Evolutionary conservation across 2,329 filamentous ascomycete species (phyloP).

Genomic region (Trichophyton verrucosum): DNA sequence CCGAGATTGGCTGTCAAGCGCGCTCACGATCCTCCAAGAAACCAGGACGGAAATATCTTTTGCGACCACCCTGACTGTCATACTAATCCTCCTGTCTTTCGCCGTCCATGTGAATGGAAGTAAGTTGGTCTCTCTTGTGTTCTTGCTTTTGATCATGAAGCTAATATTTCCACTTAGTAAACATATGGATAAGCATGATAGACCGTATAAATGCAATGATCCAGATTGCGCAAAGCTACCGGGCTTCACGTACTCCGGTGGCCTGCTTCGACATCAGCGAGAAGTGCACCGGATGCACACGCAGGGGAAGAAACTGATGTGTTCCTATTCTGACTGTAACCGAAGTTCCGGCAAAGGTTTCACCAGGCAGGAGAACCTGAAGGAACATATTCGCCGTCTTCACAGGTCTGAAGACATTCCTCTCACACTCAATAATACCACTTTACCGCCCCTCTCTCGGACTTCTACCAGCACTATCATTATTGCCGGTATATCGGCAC

Average conservation of each 20-base stretch:
- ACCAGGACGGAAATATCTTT: conserved; percentile 60
- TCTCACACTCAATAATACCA: background rate
- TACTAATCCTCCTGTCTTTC: conserved; percentile 53
- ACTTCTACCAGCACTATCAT: background rate
- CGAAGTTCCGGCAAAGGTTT: conserved; percentile 80
- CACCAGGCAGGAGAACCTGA: conserved; percentile 83
- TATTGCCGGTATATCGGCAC: background rate
- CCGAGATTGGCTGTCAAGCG: conserved; percentile 32
- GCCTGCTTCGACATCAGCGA: conserved; percentile 75
- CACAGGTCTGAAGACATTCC: conserved; percentile 43
- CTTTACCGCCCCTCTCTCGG: background rate
- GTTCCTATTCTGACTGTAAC: conserved; percentile 77
- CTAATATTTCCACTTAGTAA: conserved; percentile 46
- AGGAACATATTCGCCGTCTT: conserved; percentile 84
- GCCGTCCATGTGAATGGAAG: conserved; percentile 88
- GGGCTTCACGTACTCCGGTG: conserved; percentile 90
- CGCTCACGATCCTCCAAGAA: conserved; percentile 45
- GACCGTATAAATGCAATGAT: conserved; percentile 75
- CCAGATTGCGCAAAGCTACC: conserved; percentile 81
- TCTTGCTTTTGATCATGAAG: background rate
- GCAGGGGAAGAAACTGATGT: conserved; percentile 78
- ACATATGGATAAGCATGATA: conserved; percentile 96
- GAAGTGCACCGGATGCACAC: conserved; percentile 89
- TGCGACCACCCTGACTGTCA: conserved; percentile 61
- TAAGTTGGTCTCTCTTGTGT: conserved; percentile 39